Evolutionary conservation across 2,329 filamentous ascomycete species (phyloP), one percentile per base, ranked within the genome.

Genomic region (Colletotrichum eleusines): DNA sequence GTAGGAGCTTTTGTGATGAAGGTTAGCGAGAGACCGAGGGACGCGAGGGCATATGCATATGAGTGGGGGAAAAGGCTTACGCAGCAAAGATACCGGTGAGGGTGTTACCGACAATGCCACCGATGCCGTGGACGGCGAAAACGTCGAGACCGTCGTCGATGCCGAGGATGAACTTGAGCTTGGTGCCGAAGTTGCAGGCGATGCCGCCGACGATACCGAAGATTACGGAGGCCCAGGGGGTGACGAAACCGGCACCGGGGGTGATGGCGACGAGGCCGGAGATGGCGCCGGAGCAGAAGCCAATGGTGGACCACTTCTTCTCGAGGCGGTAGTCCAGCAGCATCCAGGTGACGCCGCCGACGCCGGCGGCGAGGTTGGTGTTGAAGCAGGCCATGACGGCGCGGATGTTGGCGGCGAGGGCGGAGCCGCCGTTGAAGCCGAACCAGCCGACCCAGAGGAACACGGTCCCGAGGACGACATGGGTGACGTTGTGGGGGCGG

Each of bases 401-500:
- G 71, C 95, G 93, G 75, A 97, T 84, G 83, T 96, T 97, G 74
- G 94, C 92, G 70, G 89, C 87, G 53, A 97, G 86, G 2, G 94
- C 95, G 4, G 92, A 88, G 73, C 95, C 95, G 64, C 93, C 94
- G 81, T 97, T 98, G 89, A 98, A 98, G 59, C 95, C 95, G 79
- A 97, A 96, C 95, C 94, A 98, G 69, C 95, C 94, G 55, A 97
- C 93, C 95, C 95, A 98, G 60, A 97, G 87, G 81, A 92, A 88
- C 33, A 91, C 87, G 5, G 92, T 93, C 28, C 92, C 92, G 57
- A 94, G 85, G 58, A 93, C 89, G 74, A 94, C 90, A 75, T 92
- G 86, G 69, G 91, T 92, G 54, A 92, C 90, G 77, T 92, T 94
- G 81, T 94, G 92, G 11, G 91, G 91, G 40, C 88, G 87, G 83